Base-by-base conservation (phyloP, 495 filamentous ascomycete species). In the Platismatia glauca region DNA sequence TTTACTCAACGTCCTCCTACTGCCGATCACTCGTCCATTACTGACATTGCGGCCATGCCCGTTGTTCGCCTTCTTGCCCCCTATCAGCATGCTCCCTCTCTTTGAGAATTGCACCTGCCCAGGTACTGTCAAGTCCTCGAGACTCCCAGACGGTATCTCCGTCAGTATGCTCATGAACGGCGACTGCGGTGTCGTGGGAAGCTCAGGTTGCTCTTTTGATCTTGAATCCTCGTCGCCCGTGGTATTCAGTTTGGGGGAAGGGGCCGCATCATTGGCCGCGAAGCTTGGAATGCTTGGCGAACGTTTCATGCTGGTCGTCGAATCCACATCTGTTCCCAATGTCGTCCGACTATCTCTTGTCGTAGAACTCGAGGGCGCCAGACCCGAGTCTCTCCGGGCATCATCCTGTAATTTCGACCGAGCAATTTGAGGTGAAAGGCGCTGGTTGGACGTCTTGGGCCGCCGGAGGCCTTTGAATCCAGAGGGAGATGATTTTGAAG, bases 51-150 rank as follows among this genome's bases (percentile, higher is more conserved):
- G 37, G 59, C 39, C 68, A 68, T 64, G 68, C 24, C 61, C 68
- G 12, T 75, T 58, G 58, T 74, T 72, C 50, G 77, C 71, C 75
- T 79, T 67, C 72, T 78, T 73, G 58, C 77, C 63, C 62, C 75
- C 67, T 60, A 75, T 71, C 52, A 68, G 71, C 70, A 70, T 71
- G 64, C 80, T 82, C 27, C 80, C 80, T 35, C 83, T 75, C 57
- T 79, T 82, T 12, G 83, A 85, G 62, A 87, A 86, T 34, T 78
- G 77, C 65, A 87, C 71, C 27, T 79, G 71, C 57, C 77, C 78
- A 24, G 76, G 70, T 18, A 69, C 66, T 11, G 75, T 77, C 48
- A 87, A 66, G 57, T 77, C 81, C 38, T 81, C 81, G 38, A 86
- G 74, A 34, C 71, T 73, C 1, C 75, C 75, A 22, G 75, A 81